Evolutionary conservation across 768 basidiomycete species (phyloP).

Genomic region (Leccinum barrowsii): DNA sequence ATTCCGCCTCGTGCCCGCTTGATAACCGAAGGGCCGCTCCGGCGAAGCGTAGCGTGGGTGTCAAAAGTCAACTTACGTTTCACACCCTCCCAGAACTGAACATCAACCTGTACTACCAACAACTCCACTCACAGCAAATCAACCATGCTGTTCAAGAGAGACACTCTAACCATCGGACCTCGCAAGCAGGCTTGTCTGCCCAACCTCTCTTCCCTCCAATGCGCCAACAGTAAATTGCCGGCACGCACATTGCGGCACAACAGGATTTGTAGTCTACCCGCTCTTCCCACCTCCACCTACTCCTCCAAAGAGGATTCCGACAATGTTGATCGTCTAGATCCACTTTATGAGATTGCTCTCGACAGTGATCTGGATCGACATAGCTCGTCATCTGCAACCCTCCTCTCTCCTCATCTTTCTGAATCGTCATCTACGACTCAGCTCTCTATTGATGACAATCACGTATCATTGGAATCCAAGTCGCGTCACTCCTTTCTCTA

Average conservation of each 20-base stretch:
- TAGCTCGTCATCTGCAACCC: constrained; percentile 21
- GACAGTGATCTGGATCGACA: constrained; percentile 17
- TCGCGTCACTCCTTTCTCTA: constrained; percentile 12
- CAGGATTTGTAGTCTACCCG: constrained; percentile 14
- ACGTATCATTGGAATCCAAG: constrained; percentile 10
- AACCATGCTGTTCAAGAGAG: constrained; percentile 18
- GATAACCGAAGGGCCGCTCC: constrained; percentile 19
- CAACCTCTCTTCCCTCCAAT: neutral
- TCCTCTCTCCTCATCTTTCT: constrained; percentile 16
- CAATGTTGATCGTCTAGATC: constrained; percentile 4
- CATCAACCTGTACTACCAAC: constrained; percentile 25
- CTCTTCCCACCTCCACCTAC: constrained; percentile 1
- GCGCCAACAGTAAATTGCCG: constrained; percentile 4
- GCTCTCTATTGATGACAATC: constrained; percentile 4
- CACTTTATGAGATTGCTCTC: constrained; percentile 10
- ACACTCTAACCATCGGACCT: constrained; percentile 6
- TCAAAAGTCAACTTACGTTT: constrained; percentile 28
- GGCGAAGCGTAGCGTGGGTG: neutral
- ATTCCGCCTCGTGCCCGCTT: constrained; percentile 7
- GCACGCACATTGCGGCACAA: constrained; percentile 1
- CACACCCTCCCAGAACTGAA: constrained; percentile 6
- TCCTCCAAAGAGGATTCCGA: constrained; percentile 1
- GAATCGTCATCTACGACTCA: neutral
- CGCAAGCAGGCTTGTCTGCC: constrained; percentile 1
- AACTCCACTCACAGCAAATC: constrained; percentile 2